These are phyloP conservation scores for Oryza brachyantha DNA, from an alignment of 176 grass and related monocot genomes.

Conservation along the genomic window DNA sequence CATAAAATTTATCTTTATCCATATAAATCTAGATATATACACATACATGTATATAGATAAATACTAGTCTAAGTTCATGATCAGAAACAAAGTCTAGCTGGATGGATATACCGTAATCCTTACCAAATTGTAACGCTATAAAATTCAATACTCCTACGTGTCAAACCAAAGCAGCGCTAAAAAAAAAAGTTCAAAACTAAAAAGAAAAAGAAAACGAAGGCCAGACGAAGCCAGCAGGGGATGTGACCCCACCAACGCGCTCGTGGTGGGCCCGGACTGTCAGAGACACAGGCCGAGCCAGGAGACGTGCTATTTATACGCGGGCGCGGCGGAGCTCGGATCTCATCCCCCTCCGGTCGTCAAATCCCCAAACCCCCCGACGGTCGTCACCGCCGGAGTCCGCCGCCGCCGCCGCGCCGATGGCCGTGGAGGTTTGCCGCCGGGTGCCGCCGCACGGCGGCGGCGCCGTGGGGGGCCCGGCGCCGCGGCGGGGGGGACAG, in stretches of 20 bases:
- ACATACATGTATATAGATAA: too few relatives aligned
- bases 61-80: too few relatives aligned
- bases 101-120: too few relatives aligned
- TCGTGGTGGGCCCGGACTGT: neutral
- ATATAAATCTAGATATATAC: too few relatives aligned
- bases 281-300: neutral
- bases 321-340: neutral
- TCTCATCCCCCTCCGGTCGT: neutral
- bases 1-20: too few relatives aligned
- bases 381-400: neutral
- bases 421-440: slow-evolving; percentile 38
- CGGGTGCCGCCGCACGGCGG: neutral
- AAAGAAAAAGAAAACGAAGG: neutral
- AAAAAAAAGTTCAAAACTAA: neutral
- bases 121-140: too few relatives aligned
- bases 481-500: too few relatives aligned
- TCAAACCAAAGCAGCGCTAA: neutral
- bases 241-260: neutral
- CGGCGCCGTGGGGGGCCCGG: too few relatives aligned
- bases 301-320: neutral
- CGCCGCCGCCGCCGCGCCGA: neutral
- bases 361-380: neutral
- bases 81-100: too few relatives aligned
- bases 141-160: too few relatives aligned
- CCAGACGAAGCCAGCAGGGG: neutral